Evolutionary conservation across 352 stramenopile species (phyloP).

Genomic region (Stramenopiles sp.): DNA sequence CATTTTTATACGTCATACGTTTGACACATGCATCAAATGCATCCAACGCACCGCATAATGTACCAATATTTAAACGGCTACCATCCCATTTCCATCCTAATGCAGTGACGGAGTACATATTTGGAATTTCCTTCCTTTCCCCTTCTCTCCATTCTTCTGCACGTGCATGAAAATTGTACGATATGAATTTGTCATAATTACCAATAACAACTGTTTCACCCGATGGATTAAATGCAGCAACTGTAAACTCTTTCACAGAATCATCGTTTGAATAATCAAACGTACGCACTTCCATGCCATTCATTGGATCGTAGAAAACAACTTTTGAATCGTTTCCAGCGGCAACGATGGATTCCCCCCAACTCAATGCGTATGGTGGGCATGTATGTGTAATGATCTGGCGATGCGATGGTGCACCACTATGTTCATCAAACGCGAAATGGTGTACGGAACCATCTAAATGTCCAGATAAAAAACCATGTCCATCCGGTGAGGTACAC

Average conservation of each 20-base stretch:
- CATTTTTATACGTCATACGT: slow-evolving; percentile 70
- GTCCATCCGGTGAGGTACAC: slow-evolving; percentile 58
- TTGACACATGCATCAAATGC: slow-evolving; percentile 72
- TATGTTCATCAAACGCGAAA: slow-evolving; percentile 67
- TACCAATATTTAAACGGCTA: slow-evolving; percentile 58
- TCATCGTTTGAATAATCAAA: slow-evolving; percentile 71
- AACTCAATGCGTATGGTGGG: slow-evolving; percentile 64
- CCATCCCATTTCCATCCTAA: slow-evolving; percentile 72
- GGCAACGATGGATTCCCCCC: slow-evolving; percentile 63
- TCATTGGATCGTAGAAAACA: slow-evolving; percentile 68
- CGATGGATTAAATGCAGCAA: slow-evolving; percentile 56
- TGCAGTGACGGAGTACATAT: slow-evolving; percentile 73
- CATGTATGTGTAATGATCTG: slow-evolving; percentile 64
- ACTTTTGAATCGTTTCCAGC: slow-evolving; percentile 69
- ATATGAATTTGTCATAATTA: slow-evolving; percentile 77
- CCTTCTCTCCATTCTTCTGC: slow-evolving; percentile 54
- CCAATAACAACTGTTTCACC: slow-evolving; percentile 68
- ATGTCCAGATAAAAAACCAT: slow-evolving; percentile 60
- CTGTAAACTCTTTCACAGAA: slow-evolving; percentile 29
- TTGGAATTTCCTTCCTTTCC: slow-evolving; percentile 55
- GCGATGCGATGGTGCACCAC: slow-evolving; percentile 42
- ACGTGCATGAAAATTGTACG: slow-evolving; percentile 57
- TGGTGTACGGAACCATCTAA: slow-evolving; percentile 72
- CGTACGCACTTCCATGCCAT: slow-evolving; percentile 41
- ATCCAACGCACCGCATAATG: slow-evolving; percentile 65